These are phyloP conservation scores for Citrus australasica DNA, from an alignment of 345 rosid species.

Conservation along the genomic window DNA sequence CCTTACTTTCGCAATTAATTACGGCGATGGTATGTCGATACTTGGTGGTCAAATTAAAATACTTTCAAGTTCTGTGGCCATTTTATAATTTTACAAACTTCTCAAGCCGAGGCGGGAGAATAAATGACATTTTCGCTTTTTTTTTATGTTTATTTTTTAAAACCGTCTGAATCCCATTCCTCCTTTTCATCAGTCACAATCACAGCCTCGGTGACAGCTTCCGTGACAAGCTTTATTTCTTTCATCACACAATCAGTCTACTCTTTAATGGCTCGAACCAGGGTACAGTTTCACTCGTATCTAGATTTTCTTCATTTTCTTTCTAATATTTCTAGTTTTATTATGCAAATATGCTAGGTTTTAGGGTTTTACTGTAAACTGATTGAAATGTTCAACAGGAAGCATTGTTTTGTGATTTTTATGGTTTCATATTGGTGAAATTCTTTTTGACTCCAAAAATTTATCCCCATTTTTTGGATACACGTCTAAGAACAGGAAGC, in stretches of 20 bases:
- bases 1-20: background rate
- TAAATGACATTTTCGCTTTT: background rate
- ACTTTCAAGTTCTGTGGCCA: background rate
- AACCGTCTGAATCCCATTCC: background rate
- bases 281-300: slow-evolving; percentile 29
- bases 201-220: slow-evolving; percentile 27
- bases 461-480: background rate
- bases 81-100: background rate
- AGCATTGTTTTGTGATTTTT: background rate
- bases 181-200: background rate
- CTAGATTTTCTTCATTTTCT: background rate
- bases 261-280: slow-evolving; percentile 66
- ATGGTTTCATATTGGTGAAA: background rate
- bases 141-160: background rate
- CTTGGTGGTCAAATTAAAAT: background rate
- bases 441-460: background rate
- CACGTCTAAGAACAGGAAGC: slow-evolving; percentile 50
- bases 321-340: background rate
- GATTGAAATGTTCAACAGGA: background rate
- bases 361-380: slow-evolving; percentile 12
- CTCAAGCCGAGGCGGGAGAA: slow-evolving; percentile 23
- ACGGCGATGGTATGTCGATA: background rate
- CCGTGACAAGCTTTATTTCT: slow-evolving; percentile 23
- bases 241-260: background rate
- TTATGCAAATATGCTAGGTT: background rate